Conservation (phyloP, 345 rosid species). For the Angophora floribunda region DNA sequence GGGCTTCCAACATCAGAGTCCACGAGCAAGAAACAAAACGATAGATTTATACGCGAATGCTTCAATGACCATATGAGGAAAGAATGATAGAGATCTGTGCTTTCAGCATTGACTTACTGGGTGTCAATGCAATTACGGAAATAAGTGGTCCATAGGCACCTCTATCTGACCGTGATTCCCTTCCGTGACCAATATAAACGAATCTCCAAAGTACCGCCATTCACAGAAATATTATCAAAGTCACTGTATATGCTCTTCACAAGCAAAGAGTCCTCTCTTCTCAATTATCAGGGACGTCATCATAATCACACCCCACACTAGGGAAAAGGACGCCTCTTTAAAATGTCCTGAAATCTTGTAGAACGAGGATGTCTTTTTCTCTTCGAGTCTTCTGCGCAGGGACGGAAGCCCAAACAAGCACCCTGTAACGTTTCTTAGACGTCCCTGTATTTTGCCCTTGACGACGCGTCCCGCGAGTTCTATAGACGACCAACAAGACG, state of each 20-base stretch:
- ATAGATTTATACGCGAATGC: not conserved
- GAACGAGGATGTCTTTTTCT: no score
- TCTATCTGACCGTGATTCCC: conserved; percentile 50
- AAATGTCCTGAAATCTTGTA: no score
- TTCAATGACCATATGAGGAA: not conserved
- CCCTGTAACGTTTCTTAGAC: no score
- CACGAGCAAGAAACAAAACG: conserved; percentile 1
- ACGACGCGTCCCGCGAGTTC: no score
- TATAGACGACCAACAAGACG: no score
- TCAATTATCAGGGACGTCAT: no score
- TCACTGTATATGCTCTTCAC: conserved; percentile 19
- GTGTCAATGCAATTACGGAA: conserved; percentile 64
- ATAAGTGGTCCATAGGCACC: conserved; percentile 85
- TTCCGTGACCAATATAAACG: conserved; percentile 70
- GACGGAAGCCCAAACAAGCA: no score
- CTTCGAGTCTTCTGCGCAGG: no score
- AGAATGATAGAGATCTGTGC: not conserved
- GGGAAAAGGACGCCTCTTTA: no score
- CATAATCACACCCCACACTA: no score
- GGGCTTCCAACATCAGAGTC: conserved; percentile 54
- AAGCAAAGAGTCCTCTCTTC: no score
- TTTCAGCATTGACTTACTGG: conserved; percentile 34
- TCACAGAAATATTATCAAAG: conserved; percentile 28
- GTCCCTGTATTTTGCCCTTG: no score
- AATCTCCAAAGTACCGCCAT: conserved; percentile 64